Conservation (phyloP, 2,329 filamentous ascomycete species). For the Trichoderma harzianum region DNA sequence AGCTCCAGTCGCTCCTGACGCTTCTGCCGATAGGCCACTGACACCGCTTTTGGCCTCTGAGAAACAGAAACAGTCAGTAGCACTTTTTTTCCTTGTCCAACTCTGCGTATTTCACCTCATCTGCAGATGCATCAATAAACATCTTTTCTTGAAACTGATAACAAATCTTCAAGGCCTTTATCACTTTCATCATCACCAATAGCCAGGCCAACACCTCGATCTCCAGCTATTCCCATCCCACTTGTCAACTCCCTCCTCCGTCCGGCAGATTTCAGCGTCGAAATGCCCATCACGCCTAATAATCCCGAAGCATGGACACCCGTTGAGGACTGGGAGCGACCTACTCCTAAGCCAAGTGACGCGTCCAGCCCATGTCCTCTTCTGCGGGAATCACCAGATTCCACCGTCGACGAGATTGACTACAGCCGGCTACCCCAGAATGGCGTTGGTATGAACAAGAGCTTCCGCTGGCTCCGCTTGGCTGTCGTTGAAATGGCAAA, state of each 20-base stretch:
- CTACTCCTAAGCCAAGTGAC: not conserved
- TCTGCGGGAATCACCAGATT: not conserved
- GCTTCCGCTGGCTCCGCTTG: not conserved
- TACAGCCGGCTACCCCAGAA: not conserved
- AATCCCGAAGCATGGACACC: constrained; percentile 12
- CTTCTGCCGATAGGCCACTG: constrained; percentile 20
- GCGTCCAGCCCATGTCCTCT: not conserved
- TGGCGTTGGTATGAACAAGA: not conserved
- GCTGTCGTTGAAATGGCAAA: constrained; percentile 9
- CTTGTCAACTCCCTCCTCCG: constrained; percentile 20
- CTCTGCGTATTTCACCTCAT: not conserved
- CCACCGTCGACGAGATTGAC: not conserved
- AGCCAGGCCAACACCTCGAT: not conserved
- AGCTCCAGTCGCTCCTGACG: constrained; percentile 14
- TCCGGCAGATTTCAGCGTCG: not conserved
- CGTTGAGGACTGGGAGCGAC: constrained; percentile 11
- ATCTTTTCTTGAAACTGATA: not conserved
- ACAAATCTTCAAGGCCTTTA: not conserved
- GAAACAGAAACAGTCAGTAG: constrained; percentile 27
- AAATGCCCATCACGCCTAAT: constrained; percentile 14
- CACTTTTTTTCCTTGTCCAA: not conserved
- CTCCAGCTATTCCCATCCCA: constrained; percentile 8
- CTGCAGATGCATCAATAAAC: not conserved
- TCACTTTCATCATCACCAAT: not conserved
- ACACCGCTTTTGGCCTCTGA: constrained; percentile 31